These are phyloP conservation scores for Globisporangium paroecandrum DNA, from an alignment of 352 stramenopile species.

Conservation along the genomic window DNA sequence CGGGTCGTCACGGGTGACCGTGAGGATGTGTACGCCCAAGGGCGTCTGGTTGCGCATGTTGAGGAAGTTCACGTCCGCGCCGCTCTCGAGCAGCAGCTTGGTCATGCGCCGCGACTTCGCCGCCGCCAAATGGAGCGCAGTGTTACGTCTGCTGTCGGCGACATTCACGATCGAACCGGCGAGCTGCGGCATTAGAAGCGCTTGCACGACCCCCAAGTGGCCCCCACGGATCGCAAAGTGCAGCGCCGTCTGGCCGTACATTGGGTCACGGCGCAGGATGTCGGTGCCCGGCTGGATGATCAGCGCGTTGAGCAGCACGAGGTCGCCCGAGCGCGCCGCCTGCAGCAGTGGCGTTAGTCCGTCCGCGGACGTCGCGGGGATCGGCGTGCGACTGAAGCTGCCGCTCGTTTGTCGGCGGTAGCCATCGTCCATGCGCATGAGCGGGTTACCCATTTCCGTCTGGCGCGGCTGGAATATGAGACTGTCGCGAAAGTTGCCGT, in stretches of 20 bases:
- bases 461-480: constrained; percentile 26
- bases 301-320: constrained; percentile 64
- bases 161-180: constrained; percentile 67
- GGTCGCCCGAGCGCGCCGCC: constrained; percentile 52
- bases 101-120: constrained; percentile 66
- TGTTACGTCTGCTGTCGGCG: constrained; percentile 62
- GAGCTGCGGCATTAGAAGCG: constrained; percentile 61
- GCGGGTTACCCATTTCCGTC: constrained; percentile 61
- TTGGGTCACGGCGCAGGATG: constrained; percentile 60
- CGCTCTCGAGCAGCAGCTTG: constrained; percentile 50
- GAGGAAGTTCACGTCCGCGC: constrained; percentile 57
- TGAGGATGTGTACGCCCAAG: constrained; percentile 62
- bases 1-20: constrained; percentile 49
- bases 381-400: constrained; percentile 21
- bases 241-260: constrained; percentile 62
- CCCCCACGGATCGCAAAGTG: constrained; percentile 69
- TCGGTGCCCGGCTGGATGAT: constrained; percentile 71
- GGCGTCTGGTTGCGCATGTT: constrained; percentile 72
- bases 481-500: constrained; percentile 45
- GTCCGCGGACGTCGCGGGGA: constrained; percentile 28
- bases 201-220: constrained; percentile 62
- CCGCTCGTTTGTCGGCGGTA: constrained; percentile 31
- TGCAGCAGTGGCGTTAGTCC: constrained; percentile 67
- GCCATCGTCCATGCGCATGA: constrained; percentile 74
- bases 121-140: constrained; percentile 52